Percentiles rank a stretch among this genome's conserved stretches.
phyloP scores from a whole-genome alignment of 1,284 basidiomycete genomes.

The Naganishia liquefaciens region DNA sequence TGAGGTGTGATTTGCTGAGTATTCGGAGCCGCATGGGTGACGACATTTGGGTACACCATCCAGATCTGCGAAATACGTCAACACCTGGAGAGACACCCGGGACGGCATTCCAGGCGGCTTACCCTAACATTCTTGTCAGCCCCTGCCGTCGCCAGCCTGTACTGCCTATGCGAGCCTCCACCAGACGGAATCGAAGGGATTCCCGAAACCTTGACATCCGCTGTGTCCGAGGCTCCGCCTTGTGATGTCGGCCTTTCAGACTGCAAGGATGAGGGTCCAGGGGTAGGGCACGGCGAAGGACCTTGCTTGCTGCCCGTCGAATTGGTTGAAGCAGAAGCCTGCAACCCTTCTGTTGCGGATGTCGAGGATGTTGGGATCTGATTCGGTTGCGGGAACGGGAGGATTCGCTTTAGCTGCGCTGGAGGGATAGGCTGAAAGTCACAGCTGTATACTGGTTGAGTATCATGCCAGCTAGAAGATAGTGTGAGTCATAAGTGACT shows the following conservation, averaged over 20 bases:
- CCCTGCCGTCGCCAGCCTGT: slow-evolving; percentile 89
- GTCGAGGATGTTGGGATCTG: slow-evolving; percentile 18
- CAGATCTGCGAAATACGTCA: slow-evolving; percentile 64
- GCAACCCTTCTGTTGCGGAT: slow-evolving; percentile 12
- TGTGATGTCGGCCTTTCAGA: slow-evolving; percentile 38
- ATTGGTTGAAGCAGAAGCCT: not conserved
- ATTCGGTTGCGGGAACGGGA: slow-evolving; percentile 42
- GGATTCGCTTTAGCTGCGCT: slow-evolving; percentile 54
- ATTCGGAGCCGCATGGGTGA: slow-evolving; percentile 58
- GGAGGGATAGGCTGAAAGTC: slow-evolving; percentile 78
- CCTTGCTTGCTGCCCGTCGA: slow-evolving; percentile 62
- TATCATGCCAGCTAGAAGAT: slow-evolving; percentile 75
- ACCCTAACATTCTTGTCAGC: slow-evolving; percentile 97
- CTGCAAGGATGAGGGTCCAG: not conserved
- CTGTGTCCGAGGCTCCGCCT: slow-evolving; percentile 31
- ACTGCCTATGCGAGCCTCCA: slow-evolving; percentile 58
- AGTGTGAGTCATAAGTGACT: not conserved
- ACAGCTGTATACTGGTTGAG: slow-evolving; percentile 86
- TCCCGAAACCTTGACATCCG: not conserved
- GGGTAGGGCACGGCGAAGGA: slow-evolving; percentile 62
- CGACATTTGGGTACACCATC: slow-evolving; percentile 89
- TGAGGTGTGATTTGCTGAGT: slow-evolving; percentile 58
- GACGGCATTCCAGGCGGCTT: slow-evolving; percentile 52
- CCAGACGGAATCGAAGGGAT: slow-evolving; percentile 37
- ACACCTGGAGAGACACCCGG: too few species aligned